phyloP scores from a whole-genome alignment of 768 basidiomycete genomes.

The Rhizopogon vesiculosus region DNA sequence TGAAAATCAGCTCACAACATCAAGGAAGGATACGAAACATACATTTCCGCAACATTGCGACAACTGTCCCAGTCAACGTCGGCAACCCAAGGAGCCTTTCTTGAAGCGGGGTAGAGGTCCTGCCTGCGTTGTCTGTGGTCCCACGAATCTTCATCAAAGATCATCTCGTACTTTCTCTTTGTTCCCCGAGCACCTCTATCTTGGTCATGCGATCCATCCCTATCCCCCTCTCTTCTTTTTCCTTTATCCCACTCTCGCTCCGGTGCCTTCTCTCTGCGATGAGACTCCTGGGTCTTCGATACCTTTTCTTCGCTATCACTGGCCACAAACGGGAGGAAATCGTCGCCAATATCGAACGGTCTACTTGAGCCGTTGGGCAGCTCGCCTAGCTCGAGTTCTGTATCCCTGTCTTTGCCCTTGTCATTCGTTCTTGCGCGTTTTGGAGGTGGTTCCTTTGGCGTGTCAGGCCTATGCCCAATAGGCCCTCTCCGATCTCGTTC shows the following conservation, averaged over 20 bases:
- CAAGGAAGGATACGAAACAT: constrained; percentile 25
- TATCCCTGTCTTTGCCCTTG: constrained; percentile 16
- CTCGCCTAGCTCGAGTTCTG: constrained; percentile 8
- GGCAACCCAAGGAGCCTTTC: constrained; percentile 65
- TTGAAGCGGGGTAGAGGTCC: constrained; percentile 45
- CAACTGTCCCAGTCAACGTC: constrained; percentile 70
- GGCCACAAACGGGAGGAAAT: constrained; percentile 25
- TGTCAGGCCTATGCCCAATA: constrained; percentile 1
- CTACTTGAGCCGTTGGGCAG: constrained; percentile 7
- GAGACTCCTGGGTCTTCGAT: constrained; percentile 3
- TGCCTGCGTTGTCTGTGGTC: constrained; percentile 41
- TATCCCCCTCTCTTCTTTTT: constrained; percentile 23
- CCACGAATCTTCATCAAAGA: constrained; percentile 39
- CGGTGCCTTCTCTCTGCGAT: constrained; percentile 9
- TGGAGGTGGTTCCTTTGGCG: constrained; percentile 9
- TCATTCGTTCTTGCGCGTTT: constrained; percentile 14
- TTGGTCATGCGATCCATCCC: constrained; percentile 15
- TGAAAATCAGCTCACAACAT: constrained; percentile 4
- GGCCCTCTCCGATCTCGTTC: not conserved
- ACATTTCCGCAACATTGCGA: constrained; percentile 83
- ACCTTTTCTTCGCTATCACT: constrained; percentile 14
- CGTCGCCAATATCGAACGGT: constrained; percentile 19
- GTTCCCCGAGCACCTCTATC: constrained; percentile 7
- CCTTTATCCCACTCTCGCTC: constrained; percentile 40
- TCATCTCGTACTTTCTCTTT: constrained; percentile 46